Percentiles rank a stretch among this genome's conserved stretches.
Evolutionary conservation across 202 grass and related monocot genomes (phyloP).

Genomic region (Panicum hallii): DNA sequence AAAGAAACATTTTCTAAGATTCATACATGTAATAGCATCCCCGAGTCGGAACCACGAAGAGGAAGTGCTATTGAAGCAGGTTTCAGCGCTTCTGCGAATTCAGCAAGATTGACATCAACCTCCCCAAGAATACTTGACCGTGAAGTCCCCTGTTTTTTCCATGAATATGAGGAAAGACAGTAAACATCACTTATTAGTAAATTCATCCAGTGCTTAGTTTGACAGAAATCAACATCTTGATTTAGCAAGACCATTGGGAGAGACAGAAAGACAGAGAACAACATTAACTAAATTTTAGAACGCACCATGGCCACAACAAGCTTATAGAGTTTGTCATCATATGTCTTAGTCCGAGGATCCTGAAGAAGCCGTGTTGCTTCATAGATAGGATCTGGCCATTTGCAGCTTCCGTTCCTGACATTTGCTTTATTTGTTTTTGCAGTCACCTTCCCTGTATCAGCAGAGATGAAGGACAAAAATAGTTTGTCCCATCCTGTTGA

Average conservation of each 20-base stretch:
- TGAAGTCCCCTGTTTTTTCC: conserved; percentile 80
- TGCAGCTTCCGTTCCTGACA: conserved; percentile 90
- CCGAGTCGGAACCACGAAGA: conserved; percentile 86
- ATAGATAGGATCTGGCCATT: conserved; percentile 98
- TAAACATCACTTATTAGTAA: conserved; percentile 37
- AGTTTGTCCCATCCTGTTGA: conserved; percentile 97
- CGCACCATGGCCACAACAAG: conserved; percentile 94
- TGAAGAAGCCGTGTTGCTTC: conserved; percentile 95
- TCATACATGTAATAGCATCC: conserved; percentile 86
- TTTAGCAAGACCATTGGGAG: conserved; percentile 9
- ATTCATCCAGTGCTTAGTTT: conserved; percentile 25
- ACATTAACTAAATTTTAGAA: conserved; percentile 42
- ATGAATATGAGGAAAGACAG: conserved; percentile 33
- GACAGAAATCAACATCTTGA: conserved; percentile 9
- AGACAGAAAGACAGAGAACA: conserved; percentile 14
- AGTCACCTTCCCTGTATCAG: conserved; percentile 80
- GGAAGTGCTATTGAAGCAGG: conserved; percentile 80
- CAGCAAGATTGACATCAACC: conserved; percentile 93
- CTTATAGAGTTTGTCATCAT: conserved; percentile 95
- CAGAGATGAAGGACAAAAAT: conserved; percentile 93
- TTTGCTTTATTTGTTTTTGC: conserved; percentile 99
- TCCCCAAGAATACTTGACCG: conserved; percentile 93
- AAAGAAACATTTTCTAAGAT: conserved; percentile 38
- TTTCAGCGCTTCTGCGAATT: conserved; percentile 94
- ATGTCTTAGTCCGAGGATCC: conserved; percentile 85